A percentile compares a stretch with the other conserved stretches of the same genome.
Conservation (phyloP, 2,329 filamentous ascomycete species). For the Cladophialophora bantiana region DNA sequence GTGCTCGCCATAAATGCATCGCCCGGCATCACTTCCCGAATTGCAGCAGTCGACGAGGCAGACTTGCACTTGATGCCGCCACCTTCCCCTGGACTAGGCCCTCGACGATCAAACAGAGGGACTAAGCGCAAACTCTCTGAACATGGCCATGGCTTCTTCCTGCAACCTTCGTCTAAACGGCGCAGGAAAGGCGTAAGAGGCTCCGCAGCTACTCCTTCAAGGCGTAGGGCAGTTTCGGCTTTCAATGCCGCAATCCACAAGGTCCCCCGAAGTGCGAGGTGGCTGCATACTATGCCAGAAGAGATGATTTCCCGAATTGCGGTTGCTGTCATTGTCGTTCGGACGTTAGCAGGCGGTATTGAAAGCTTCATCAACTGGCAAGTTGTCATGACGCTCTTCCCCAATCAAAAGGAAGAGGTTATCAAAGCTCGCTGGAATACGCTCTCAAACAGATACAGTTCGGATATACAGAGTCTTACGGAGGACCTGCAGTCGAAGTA, state of each 20-base stretch:
- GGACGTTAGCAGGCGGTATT: conserved; percentile 53
- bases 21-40: conserved; percentile 16
- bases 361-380: conserved; percentile 55
- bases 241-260: not conserved
- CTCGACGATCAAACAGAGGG: conserved; percentile 14
- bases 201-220: not conserved
- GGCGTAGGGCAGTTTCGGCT: not conserved
- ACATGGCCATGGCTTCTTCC: conserved; percentile 22
- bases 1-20: conserved; percentile 21
- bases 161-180: conserved; percentile 22
- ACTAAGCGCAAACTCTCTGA: conserved; percentile 28
- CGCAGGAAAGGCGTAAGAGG: conserved; percentile 11
- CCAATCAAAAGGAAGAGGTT: conserved; percentile 47
- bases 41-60: conserved; percentile 7
- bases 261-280: conserved; percentile 19
- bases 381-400: conserved; percentile 53
- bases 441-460: conserved; percentile 47
- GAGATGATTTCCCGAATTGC: conserved; percentile 46
- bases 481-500: conserved; percentile 56
- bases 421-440: conserved; percentile 50
- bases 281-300: conserved; percentile 28
- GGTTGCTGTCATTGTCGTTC: conserved; percentile 53
- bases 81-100: not conserved
- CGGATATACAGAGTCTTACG: conserved; percentile 54
- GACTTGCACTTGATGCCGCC: conserved; percentile 13